Percentiles rank a stretch among this genome's conserved stretches.
phyloP scores from a whole-genome alignment of 2,329 filamentous ascomycete genomes.

The Nothopassalora personata region DNA sequence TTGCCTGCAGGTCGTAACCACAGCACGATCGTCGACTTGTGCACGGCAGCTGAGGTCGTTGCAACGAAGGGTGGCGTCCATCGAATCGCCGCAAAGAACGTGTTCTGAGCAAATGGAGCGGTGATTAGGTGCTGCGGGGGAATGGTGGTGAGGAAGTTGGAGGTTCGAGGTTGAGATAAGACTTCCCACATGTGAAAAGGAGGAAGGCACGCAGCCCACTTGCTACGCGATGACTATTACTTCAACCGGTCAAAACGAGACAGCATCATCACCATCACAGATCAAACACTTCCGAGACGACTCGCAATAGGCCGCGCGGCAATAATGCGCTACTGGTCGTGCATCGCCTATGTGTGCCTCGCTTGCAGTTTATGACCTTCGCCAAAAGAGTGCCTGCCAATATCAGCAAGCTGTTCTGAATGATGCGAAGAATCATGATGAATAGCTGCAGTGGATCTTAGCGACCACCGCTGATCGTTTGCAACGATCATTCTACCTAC shows the following conservation, averaged over 20 bases:
- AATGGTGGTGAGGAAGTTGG: not conserved
- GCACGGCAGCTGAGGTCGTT: slow-evolving; percentile 73
- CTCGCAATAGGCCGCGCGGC: no score
- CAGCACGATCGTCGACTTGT: slow-evolving; percentile 62
- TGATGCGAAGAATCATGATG: no score
- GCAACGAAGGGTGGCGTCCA: slow-evolving; percentile 73
- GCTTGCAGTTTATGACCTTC: not conserved
- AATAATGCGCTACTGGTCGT: no score
- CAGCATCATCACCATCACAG: not conserved
- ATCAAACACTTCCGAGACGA: not conserved
- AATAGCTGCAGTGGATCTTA: no score
- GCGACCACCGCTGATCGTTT: no score
- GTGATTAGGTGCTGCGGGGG: not conserved
- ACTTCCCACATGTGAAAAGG: not conserved
- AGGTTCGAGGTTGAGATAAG: not conserved
- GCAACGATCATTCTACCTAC: no score
- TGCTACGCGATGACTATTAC: not conserved
- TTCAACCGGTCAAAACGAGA: not conserved
- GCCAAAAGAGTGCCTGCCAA: not conserved
- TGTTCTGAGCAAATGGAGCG: not conserved
- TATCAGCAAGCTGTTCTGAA: not conserved
- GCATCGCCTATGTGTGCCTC: not conserved
- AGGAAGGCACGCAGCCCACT: not conserved
- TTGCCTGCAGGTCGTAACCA: slow-evolving; percentile 87
- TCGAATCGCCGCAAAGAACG: slow-evolving; percentile 32